These are phyloP conservation scores for Zangia roseola DNA, from an alignment of 768 basidiomycete genomes.

Conservation along the genomic window DNA sequence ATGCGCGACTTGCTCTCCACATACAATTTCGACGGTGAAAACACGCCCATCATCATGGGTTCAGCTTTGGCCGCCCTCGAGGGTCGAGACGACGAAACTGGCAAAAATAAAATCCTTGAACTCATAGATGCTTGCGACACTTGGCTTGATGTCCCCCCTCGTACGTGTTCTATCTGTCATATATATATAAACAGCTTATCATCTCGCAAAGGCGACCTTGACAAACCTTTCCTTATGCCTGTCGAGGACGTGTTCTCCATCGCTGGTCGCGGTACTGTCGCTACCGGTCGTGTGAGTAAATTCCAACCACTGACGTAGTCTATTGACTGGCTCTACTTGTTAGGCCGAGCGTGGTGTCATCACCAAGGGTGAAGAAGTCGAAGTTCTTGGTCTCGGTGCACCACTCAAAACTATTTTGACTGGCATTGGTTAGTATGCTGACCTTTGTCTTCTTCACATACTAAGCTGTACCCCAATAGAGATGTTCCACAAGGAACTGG, in stretches of 20 bases:
- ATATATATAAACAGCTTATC: conserved; percentile 3
- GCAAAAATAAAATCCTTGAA: conserved; percentile 75
- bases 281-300: conserved; percentile 78
- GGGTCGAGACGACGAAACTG: conserved; percentile 76
- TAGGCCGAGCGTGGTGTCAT: conserved; percentile 92
- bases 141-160: conserved; percentile 93
- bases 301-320: not conserved
- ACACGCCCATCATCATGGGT: conserved; percentile 97
- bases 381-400: conserved; percentile 84
- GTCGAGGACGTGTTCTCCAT: conserved; percentile 98
- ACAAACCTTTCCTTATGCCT: conserved; percentile 96
- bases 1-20: conserved; percentile 92
- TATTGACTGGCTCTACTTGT: not conserved
- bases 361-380: conserved; percentile 89
- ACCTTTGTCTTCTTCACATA: not conserved
- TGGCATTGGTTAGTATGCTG: conserved; percentile 66
- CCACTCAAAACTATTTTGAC: conserved; percentile 90
- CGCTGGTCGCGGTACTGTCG: conserved; percentile 97
- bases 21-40: conserved; percentile 96
- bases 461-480: conserved; percentile 46
- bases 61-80: conserved; percentile 95
- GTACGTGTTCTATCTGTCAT: conserved; percentile 43
- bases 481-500: conserved; percentile 99
- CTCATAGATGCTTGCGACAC: conserved; percentile 84
- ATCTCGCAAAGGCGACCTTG: conserved; percentile 72